Evolutionary conservation across 495 filamentous ascomycete genomes (phyloP).

Genomic region (Endocarpon pusillum): DNA sequence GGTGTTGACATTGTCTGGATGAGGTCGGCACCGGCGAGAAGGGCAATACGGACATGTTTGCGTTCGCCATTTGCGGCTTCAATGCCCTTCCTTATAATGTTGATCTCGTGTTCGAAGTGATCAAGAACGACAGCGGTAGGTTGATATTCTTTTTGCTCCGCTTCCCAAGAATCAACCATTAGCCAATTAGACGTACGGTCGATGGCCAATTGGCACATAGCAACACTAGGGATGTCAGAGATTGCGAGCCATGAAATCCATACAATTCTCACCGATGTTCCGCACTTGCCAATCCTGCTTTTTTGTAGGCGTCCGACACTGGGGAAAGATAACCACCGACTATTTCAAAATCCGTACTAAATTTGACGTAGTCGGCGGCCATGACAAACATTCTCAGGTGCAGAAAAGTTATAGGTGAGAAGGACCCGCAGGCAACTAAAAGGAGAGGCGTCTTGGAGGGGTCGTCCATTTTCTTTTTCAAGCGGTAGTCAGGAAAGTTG

Average conservation of each 20-base stretch:
- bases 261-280: conserved; percentile 46
- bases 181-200: conserved; percentile 59
- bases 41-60: conserved; percentile 46
- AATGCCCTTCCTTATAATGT: conserved; percentile 57
- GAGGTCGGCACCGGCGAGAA: conserved; percentile 69
- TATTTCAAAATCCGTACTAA: conserved; percentile 73
- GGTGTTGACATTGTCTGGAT: conserved; percentile 71
- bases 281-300: conserved; percentile 64
- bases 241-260: too few relatives aligned
- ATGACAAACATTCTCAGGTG: conserved; percentile 82
- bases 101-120: conserved; percentile 80
- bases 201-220: conserved; percentile 66
- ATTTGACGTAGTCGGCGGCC: conserved; percentile 63
- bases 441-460: conserved; percentile 59
- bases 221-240: conserved; percentile 10
- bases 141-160: conserved; percentile 59
- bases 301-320: conserved; percentile 79
- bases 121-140: conserved; percentile 79
- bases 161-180: conserved; percentile 76
- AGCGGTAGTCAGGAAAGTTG: conserved; percentile 51
- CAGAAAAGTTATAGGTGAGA: conserved; percentile 62
- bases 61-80: conserved; percentile 42
- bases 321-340: conserved; percentile 69
- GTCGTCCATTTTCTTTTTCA: conserved; percentile 51
- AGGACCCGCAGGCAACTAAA: conserved; percentile 81